Evolutionary conservation across 2,329 filamentous ascomycete species (phyloP), one percentile per base, ranked within the genome.

Genomic region (Penicillium sp.): DNA sequence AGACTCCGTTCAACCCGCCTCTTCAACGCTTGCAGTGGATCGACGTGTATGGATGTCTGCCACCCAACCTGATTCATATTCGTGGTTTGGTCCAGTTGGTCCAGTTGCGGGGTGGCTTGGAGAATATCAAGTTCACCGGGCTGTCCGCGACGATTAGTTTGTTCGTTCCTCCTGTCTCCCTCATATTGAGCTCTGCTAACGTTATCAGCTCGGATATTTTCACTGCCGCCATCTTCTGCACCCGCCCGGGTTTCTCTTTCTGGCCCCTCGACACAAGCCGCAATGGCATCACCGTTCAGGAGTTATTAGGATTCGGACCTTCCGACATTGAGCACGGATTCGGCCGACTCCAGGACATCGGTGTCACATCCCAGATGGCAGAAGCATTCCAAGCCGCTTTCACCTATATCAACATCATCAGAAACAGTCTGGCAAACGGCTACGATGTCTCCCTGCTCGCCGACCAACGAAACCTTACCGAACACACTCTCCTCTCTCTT

Each of bases 391-490:
- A 67, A 25, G 65, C 66, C 31, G 66, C 66, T 40, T 56, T 63
- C 1, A 47, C 62, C 30, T 74, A 74, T 50, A 68, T 64, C 40
- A 54, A 57, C 7, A 62, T 64, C 9, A 58, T 69, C 18, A 62
- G 65, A 42, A 46, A 54, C n/a, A 61, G 60, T 28, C 50, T 68
- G 13, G 45, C 53, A 6, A 35, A 44, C 25, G 53, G 56, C 13
- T 48, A 56, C 4, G 62, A 69, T 27, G 33, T 54, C 20, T 58
- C 64, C 7, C 45, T 66, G 3, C 52, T 73, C 5, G 53, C 62
- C 18, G 72, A 76, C 53, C 67, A 72, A 46, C 69, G 73, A 18
- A 76, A 75, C 42, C 61, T 69, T 4, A 64, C 72, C 25, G 70
- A 75, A 48, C 66, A 71, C 40, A 64, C 58, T 13, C 62, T 74